Evolutionary conservation across 2,329 filamentous ascomycete genomes (phyloP), one percentile per base, ranked within the genome.

Genomic region (Plectosphaerella sp.): DNA sequence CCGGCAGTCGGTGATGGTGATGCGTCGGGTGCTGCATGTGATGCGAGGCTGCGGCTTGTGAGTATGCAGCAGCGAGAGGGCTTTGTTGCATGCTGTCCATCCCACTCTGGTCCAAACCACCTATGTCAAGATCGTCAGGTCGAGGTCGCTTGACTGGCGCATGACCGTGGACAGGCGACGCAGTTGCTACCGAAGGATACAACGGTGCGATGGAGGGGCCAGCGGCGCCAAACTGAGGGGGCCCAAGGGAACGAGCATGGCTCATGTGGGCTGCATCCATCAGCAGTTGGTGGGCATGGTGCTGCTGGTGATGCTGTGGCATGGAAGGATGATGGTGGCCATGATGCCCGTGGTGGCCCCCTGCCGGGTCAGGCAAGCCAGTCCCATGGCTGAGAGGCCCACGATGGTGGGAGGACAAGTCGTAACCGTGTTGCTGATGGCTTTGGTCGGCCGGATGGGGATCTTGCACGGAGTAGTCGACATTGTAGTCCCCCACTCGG

Each of bases 1-100:
- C 84, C 47, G 90, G 89, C 37, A 92, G 77, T 42, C 87, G 86
- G 61, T 92, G 89, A 62, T 96, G 91, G 62, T 93, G 89, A 64
- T 95, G 89, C 46, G 82, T 82, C 37, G 80, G 79, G 22, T 75
- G 72, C 33, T 75, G 72, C 36, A 72, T 68, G 11, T 72, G 69
- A 24, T 74, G 72, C 36, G 75, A 72, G 24, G 71, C 64, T 50
- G 76, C 63, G 50, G 74, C 62, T 61, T 80, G 71, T 54, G 72
- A 71, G 55, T 82, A 82, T 11, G 75, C 69, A 16, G 72, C 71
- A n/a, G 77, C 74, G 63, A 84, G 69, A 4, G 78, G 72, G 11
- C 72, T 71, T 50, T 78, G 75, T 56, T 80, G 76, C 70, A 83
- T 80, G 46, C 73, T 73, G 41, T 80, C 76, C 47, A 86, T 72